Percentiles rank a stretch among this genome's conserved stretches.
phyloP scores from a whole-genome alignment of 331 rosid species.

The Quercus lobata region DNA sequence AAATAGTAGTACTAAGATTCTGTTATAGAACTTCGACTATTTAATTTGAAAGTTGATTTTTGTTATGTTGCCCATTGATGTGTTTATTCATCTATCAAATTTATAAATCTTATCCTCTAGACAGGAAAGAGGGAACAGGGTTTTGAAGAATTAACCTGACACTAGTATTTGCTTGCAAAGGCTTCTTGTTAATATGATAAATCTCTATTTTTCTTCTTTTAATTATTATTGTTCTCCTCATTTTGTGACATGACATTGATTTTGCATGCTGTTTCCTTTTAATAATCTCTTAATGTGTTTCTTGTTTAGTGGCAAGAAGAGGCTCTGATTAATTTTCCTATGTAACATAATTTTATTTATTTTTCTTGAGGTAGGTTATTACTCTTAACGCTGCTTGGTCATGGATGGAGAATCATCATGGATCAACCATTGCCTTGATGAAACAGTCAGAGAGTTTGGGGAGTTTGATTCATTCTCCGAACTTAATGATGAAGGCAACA shows the following conservation, averaged over 20 bases:
- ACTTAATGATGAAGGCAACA: slow-evolving; percentile 47
- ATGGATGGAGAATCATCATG: slow-evolving; percentile 86
- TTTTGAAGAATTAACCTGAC: not conserved
- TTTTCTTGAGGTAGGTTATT: slow-evolving; percentile 22
- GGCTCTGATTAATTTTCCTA: not conserved
- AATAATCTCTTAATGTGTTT: not conserved
- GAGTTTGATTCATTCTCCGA: slow-evolving; percentile 49
- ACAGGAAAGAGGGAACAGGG: not conserved
- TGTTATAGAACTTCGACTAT: not conserved
- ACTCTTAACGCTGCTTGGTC: slow-evolving; percentile 4
- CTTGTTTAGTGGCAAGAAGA: slow-evolving; percentile 1
- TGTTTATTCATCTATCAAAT: not conserved
- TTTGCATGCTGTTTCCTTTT: not conserved
- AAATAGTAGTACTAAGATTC: not conserved
- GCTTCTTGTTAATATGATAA: not conserved
- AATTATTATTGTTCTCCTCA: not conserved
- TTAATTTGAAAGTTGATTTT: slow-evolving; percentile 1
- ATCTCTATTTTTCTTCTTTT: not conserved
- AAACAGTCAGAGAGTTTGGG: slow-evolving; percentile 32
- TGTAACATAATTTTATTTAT: not conserved
- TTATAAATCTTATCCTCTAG: not conserved
- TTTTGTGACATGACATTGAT: not conserved
- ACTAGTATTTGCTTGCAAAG: not conserved
- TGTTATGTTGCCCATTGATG: not conserved
- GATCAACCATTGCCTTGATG: slow-evolving; percentile 54